Percentiles rank a stretch among this genome's conserved stretches.
These are phyloP conservation scores for Penicillium lagena DNA, from an alignment of 495 filamentous ascomycete genomes.

Conservation along the genomic window DNA sequence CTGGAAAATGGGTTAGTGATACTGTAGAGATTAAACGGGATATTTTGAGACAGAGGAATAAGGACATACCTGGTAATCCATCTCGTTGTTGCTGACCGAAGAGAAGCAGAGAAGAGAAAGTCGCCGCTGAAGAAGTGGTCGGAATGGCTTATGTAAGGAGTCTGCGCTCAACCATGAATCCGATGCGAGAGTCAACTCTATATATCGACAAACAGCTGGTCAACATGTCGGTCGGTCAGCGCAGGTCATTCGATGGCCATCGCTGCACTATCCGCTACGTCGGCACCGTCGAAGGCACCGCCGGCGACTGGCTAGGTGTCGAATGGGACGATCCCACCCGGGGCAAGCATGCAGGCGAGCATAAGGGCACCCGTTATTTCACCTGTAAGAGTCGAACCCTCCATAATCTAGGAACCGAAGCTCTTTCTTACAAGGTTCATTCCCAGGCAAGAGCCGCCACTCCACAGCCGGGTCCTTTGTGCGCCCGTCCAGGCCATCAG, in stretches of 20 bases:
- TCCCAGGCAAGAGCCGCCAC: slow-evolving; percentile 57
- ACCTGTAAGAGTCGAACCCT: slow-evolving; percentile 47
- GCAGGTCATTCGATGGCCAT: slow-evolving; percentile 67
- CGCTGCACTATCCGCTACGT: slow-evolving; percentile 81
- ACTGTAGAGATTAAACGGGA: background rate
- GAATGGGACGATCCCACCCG: slow-evolving; percentile 88
- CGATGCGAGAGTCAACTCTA: no score
- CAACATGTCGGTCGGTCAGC: slow-evolving; percentile 37
- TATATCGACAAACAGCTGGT: no score
- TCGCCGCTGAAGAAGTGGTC: slow-evolving; percentile 5
- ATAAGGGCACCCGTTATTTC: slow-evolving; percentile 77
- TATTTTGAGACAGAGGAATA: background rate
- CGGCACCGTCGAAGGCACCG: slow-evolving; percentile 68
- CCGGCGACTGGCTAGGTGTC: slow-evolving; percentile 84
- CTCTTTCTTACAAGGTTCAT: background rate
- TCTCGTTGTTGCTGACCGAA: slow-evolving; percentile 16
- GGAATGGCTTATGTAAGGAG: slow-evolving; percentile 20
- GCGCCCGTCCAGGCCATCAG: slow-evolving; percentile 63
- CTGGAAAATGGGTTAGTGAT: slow-evolving; percentile 25
- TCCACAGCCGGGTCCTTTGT: slow-evolving; percentile 79
- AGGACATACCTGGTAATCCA: slow-evolving; percentile 54
- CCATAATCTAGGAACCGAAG: no score
- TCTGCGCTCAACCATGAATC: no score
- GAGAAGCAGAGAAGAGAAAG: slow-evolving; percentile 12
- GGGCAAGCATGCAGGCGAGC: slow-evolving; percentile 85